phyloP scores from a whole-genome alignment of 495 filamentous ascomycete species.

The Lasiosphaeria ovina region DNA sequence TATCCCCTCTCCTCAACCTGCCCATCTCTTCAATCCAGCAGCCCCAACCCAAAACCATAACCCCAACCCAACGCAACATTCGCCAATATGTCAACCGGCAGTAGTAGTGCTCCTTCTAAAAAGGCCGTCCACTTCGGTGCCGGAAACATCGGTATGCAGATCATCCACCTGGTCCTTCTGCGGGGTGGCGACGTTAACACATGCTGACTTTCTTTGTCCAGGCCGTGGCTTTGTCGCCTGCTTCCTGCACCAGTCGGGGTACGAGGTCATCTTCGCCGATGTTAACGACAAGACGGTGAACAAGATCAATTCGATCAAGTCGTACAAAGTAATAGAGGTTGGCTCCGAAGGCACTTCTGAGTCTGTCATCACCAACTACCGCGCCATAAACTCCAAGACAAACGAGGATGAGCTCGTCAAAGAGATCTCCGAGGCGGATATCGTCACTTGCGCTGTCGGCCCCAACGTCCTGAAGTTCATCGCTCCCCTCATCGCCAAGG shows the following conservation, averaged over 20 bases:
- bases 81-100: slow-evolving; percentile 17
- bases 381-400: slow-evolving; percentile 90
- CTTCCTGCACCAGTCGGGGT: slow-evolving; percentile 82
- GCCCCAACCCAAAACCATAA: not conserved
- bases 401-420: slow-evolving; percentile 74
- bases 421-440: slow-evolving; percentile 81
- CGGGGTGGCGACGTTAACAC: not conserved
- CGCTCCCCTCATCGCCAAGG: slow-evolving; percentile 89
- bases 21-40: not conserved
- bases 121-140: slow-evolving; percentile 93
- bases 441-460: slow-evolving; percentile 95
- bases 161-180: not conserved
- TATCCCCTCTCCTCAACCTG: not conserved
- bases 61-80: slow-evolving; percentile 1
- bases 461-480: slow-evolving; percentile 95
- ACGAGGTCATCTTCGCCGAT: slow-evolving; percentile 93
- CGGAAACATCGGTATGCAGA: slow-evolving; percentile 70
- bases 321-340: slow-evolving; percentile 91
- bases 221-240: slow-evolving; percentile 57
- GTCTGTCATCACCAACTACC: slow-evolving; percentile 86
- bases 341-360: slow-evolving; percentile 77
- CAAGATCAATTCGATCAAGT: slow-evolving; percentile 65
- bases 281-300: slow-evolving; percentile 80
- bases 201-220: slow-evolving; percentile 22
- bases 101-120: slow-evolving; percentile 38